phyloP scores from a whole-genome alignment of 805 yeast genomes.

The Starmerella apis region DNA sequence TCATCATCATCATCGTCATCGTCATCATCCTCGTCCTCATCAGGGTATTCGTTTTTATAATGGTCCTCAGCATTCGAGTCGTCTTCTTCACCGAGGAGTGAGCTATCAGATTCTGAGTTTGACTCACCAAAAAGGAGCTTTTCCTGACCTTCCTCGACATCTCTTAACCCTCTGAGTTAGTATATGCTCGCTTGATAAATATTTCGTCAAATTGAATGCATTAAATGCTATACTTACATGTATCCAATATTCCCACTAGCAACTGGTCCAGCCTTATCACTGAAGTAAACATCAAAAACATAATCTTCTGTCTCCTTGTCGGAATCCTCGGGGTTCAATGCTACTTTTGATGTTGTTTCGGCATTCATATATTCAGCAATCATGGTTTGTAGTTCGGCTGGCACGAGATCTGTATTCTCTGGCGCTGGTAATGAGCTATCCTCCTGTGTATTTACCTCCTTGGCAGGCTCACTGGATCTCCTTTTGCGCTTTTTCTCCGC shows the following conservation, averaged over 20 bases:
- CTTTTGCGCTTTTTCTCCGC: conserved; percentile 5
- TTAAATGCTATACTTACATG: conserved; percentile 27
- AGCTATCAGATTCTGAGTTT: conserved; percentile 27
- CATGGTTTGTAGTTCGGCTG: conserved; percentile 67
- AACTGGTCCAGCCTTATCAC: conserved; percentile 30
- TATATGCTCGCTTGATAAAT: not conserved
- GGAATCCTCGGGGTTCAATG: not conserved
- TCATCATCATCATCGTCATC: not conserved
- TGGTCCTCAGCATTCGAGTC: conserved; percentile 67
- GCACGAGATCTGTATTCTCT: conserved; percentile 31
- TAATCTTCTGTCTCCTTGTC: conserved; percentile 47
- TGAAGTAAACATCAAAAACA: conserved; percentile 81
- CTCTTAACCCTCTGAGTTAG: conserved; percentile 17
- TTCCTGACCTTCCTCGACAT: conserved; percentile 26
- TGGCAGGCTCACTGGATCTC: not conserved
- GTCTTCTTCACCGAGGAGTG: conserved; percentile 33
- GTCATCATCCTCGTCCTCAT: conserved; percentile 53
- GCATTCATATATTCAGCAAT: conserved; percentile 45
- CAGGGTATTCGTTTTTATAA: conserved; percentile 89
- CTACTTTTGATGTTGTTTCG: not conserved
- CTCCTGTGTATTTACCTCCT: not conserved
- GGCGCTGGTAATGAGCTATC: not conserved
- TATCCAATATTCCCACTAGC: conserved; percentile 23
- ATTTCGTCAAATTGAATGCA: too few species aligned
- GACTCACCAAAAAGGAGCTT: conserved; percentile 35